A percentile compares a stretch with the other conserved stretches of the same genome.
Evolutionary conservation across 352 stramenopile genomes (phyloP).

Genomic region (Elongisporangium senticosum): DNA sequence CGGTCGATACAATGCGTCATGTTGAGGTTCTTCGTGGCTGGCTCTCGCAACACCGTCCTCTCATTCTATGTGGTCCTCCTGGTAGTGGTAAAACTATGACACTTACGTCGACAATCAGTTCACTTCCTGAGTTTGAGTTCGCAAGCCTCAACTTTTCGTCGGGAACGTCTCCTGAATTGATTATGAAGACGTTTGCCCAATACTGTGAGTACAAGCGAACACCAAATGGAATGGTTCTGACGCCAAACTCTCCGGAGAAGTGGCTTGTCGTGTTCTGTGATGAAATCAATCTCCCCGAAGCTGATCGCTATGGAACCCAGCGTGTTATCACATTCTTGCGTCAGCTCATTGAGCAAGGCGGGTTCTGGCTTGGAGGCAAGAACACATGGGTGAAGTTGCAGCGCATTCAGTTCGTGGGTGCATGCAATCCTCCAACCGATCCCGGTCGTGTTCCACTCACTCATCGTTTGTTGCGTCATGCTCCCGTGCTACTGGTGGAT

Average conservation of each 20-base stretch:
- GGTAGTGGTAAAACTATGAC: conserved; percentile 99
- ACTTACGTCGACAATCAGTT: conserved; percentile 95
- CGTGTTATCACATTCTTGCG: conserved; percentile 99
- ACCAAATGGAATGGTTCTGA: conserved; percentile 94
- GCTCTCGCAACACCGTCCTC: conserved; percentile 94
- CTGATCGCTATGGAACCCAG: conserved; percentile 98
- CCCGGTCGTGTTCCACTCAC: conserved; percentile 96
- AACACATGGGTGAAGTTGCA: conserved; percentile 90
- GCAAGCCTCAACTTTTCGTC: conserved; percentile 99
- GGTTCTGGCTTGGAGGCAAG: conserved; percentile 84
- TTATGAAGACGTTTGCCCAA: conserved; percentile 98
- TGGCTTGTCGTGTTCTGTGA: conserved; percentile 99
- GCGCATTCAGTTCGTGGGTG: conserved; percentile 95
- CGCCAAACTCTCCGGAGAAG: conserved; percentile 91
- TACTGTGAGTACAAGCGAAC: conserved; percentile 99
- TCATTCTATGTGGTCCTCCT: conserved; percentile 97
- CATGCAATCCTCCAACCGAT: conserved; percentile 99
- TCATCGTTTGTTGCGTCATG: conserved; percentile 96
- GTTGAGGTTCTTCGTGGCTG: conserved; percentile 97
- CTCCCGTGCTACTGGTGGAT: conserved; percentile 98
- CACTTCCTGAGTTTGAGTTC: conserved; percentile 97
- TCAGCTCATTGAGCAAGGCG: conserved; percentile 97
- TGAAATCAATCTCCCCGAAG: conserved; percentile 99
- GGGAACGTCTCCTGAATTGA: conserved; percentile 97
- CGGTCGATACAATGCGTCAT: conserved; percentile 98